Base-by-base conservation (phyloP, 495 filamentous ascomycete genomes). In the Aspergillus steynii region DNA sequence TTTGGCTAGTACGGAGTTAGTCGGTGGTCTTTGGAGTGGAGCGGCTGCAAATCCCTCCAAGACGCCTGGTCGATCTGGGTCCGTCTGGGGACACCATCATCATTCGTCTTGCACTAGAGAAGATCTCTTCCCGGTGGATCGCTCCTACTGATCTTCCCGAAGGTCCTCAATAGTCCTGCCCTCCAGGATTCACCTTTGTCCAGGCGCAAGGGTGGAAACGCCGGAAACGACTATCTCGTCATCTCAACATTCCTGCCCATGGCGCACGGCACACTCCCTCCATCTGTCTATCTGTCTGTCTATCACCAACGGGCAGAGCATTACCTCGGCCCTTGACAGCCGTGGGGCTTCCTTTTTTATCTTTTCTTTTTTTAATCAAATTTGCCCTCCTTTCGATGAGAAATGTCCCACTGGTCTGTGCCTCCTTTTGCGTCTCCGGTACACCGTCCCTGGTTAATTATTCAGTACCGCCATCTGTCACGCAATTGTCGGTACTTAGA, bases 121-220 rank as follows among this genome's bases (percentile, higher is more conserved):
- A 42, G 37, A 55, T 56, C 59, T 51, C 26, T 56, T 31, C 26
- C 32, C 53, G 26, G 60, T 61, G 55, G 60, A 56, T 46, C 60
- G 9, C 37, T 46, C 7, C 34, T 56, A 50, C 49, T 53, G 60
- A 62, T 57, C 54, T 57, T 48, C 49, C 54, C 60, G 28, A 57
- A 50, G 48, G 48, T 51, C 32, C 60, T 56, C 53, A 55, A 53
- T 61, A 61, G 59, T 61, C 25, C 34, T 53, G 53, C 47, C 52
- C 50, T 55, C 10, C 32, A 49, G 59, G 47, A 56, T 56, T 56
- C 46, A 5, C 31, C 32, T 37, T 42, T n/a, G 53, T 42, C 53
- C 32, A 45, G 29, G 14, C 27, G 26, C 53, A 12, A 9, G 10
- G n/a, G 53, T 55, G 53, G 53, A 37, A 53, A 42, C 31, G 37